Evolutionary conservation across 139 green algal genomes (phyloP), one percentile per base, ranked within the genome.

Genomic region (Deuterostichococcus epilithicus): DNA sequence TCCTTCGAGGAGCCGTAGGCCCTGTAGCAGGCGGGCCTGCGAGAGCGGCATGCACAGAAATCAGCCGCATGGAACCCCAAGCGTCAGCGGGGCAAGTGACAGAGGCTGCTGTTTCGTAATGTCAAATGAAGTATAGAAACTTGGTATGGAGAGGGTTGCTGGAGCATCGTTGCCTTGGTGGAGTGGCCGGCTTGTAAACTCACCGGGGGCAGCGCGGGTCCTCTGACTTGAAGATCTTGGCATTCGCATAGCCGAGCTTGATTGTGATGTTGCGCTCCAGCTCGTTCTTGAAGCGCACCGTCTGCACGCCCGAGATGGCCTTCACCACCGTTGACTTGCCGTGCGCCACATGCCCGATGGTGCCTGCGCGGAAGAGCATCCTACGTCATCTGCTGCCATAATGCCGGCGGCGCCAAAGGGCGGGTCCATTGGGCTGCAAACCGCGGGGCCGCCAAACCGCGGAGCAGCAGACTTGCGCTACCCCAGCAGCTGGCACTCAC

Each of bases 271-370:
- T 99, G 37, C 96, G 88, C 86, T 99, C 96, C 36, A 99, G 90
- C 91, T 99, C 96, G 75, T 99, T 99, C 90, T 99, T 99, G 88
- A 99, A 99, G 20, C 96, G 92, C 44, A 99, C 96, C 2, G 96
- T 99, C 88, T 99, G 96, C 63, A 99, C 96, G 58, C 96, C 96
- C 3, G 92, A 97, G 79, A 99, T 99, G 73, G 96, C 95, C 79
- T 99, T 99, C 0, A 99, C 96, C n/a, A 99, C 91, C 4, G 96
- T 99, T 1, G 95, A 99, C 85, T 99, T 99, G 58, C 96, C 96
- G 87, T 99, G 96, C 3, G 96, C 96, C 78, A 99, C 96, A 79
- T 99, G 96, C 8, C 96, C 96, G 76, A 99, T 98, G 13, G 96
- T 99, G 73, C 95, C 95, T 98, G 87, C 68, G n/a, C n/a, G n/a